Evolutionary conservation across 306 rosid genomes (phyloP).

Genomic region (Lathyrus aphaca): DNA sequence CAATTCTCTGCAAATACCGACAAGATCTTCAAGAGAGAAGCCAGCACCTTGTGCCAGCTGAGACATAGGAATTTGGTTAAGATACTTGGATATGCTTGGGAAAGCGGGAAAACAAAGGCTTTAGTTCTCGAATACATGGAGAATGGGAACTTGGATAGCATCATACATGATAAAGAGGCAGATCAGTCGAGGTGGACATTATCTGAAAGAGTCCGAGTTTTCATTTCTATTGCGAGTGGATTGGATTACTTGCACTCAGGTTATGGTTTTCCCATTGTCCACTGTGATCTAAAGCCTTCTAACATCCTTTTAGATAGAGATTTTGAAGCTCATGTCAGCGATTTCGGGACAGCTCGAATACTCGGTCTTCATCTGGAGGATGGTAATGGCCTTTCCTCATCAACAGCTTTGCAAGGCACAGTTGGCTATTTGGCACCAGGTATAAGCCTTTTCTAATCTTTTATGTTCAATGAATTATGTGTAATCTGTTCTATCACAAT

Average conservation of each 20-base stretch:
- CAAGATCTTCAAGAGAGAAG: slow-evolving; percentile 69
- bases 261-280: slow-evolving; percentile 74
- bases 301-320: slow-evolving; percentile 75
- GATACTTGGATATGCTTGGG: slow-evolving; percentile 90
- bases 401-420: slow-evolving; percentile 75
- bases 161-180: slow-evolving; percentile 53
- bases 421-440: slow-evolving; percentile 94
- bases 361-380: slow-evolving; percentile 76
- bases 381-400: slow-evolving; percentile 57
- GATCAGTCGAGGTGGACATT: slow-evolving; percentile 64
- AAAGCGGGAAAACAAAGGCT: slow-evolving; percentile 75
- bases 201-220: slow-evolving; percentile 55
- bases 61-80: slow-evolving; percentile 87
- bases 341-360: slow-evolving; percentile 88
- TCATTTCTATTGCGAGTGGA: slow-evolving; percentile 69
- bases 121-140: slow-evolving; percentile 81
- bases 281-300: slow-evolving; percentile 89
- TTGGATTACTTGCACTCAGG: slow-evolving; percentile 85
- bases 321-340: slow-evolving; percentile 88
- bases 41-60: slow-evolving; percentile 69
- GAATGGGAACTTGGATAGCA: slow-evolving; percentile 75
- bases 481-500: slow-evolving; percentile 13
- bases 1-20: slow-evolving; percentile 67
- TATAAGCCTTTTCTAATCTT: slow-evolving; percentile 40
- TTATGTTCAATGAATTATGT: neutral